A percentile compares a stretch with the other conserved stretches of the same genome.
phyloP scores from a whole-genome alignment of 169 alveolate genomes.

The Amoebophrya sp. region DNA sequence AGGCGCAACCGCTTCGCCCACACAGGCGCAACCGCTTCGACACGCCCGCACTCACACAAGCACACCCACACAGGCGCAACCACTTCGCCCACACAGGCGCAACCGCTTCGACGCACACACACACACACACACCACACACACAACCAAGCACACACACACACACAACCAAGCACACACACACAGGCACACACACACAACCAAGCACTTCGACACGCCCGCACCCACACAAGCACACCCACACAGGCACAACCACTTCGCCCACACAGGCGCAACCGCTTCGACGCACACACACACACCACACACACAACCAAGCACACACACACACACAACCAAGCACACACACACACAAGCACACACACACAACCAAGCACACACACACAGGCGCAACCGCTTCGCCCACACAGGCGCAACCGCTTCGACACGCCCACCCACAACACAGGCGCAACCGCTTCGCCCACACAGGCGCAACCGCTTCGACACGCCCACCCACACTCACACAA shows the following conservation, averaged over 20 bases:
- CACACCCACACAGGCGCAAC: neutral
- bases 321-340: too few species aligned
- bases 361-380: too few species aligned
- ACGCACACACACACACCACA: conserved; percentile 27
- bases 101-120: conserved; percentile 12
- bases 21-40: neutral
- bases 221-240: conserved; percentile 19
- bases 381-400: too few species aligned
- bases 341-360: too few species aligned
- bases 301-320: too few species aligned
- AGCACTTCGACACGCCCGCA: conserved; percentile 18
- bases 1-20: too few species aligned
- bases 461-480: too few species aligned
- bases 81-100: conserved; percentile 6
- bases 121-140: conserved; percentile 23
- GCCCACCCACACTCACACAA: too few species aligned
- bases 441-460: too few species aligned
- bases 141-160: conserved; percentile 29
- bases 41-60: conserved; percentile 13
- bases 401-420: too few species aligned
- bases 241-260: conserved; percentile 17
- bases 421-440: too few species aligned
- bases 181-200: conserved; percentile 23
- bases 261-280: conserved; percentile 16
- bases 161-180: conserved; percentile 22